Evolutionary conservation across 192 early-diverging fungal genomes (phyloP).

Genomic region (Coemansia sp.): DNA sequence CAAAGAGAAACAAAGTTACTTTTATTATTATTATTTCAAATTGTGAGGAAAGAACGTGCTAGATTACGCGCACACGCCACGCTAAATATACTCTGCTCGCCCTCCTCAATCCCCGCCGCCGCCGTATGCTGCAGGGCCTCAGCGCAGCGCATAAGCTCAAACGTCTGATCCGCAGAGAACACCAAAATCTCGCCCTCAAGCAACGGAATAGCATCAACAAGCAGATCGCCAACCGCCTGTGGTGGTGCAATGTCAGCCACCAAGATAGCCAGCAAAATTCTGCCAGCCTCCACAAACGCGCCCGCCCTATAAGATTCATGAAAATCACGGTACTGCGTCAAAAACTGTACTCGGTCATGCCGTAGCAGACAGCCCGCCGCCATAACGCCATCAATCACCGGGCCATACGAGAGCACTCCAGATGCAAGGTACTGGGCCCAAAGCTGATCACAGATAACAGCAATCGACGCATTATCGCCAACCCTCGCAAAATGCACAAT

Average conservation of each 20-base stretch:
- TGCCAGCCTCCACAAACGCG: constrained; percentile 41
- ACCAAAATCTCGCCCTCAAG: constrained; percentile 62
- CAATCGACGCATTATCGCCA: constrained; percentile 52
- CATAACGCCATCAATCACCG: constrained; percentile 49
- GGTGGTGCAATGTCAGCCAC: constrained; percentile 56
- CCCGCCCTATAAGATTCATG: constrained; percentile 54
- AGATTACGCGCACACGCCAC: constrained; percentile 50
- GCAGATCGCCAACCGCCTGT: constrained; percentile 52
- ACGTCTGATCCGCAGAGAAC: constrained; percentile 61
- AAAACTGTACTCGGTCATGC: constrained; percentile 58
- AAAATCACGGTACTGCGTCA: constrained; percentile 64
- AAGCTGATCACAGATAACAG: constrained; percentile 60
- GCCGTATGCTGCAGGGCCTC: constrained; percentile 53
- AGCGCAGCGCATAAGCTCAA: constrained; percentile 68
- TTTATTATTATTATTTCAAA: background rate
- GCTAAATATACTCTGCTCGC: constrained; percentile 37
- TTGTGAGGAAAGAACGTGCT: constrained; percentile 38
- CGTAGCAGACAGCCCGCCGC: constrained; percentile 2
- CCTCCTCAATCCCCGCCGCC: background rate
- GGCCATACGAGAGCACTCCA: constrained; percentile 47
- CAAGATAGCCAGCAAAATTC: constrained; percentile 54
- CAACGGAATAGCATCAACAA: constrained; percentile 67
- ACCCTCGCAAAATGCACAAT: constrained; percentile 65
- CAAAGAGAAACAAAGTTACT: no score
- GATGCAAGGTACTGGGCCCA: constrained; percentile 57